phyloP scores from a whole-genome alignment of 2,329 filamentous ascomycete genomes.

The Mycosphaerella arachidis region DNA sequence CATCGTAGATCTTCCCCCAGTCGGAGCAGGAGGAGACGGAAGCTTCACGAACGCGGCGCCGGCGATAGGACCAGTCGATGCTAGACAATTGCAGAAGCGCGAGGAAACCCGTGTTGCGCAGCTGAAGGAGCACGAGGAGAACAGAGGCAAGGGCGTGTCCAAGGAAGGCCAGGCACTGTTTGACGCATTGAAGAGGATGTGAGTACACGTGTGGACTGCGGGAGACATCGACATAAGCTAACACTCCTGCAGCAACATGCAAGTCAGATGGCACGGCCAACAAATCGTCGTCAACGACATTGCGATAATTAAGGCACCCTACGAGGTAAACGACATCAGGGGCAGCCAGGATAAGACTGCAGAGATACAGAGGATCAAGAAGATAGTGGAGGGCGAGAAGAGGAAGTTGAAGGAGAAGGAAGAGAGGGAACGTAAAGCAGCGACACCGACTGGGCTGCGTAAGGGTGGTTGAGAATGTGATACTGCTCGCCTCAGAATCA shows the following conservation, averaged over 20 bases:
- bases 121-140: slow-evolving; percentile 54
- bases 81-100: slow-evolving; percentile 50
- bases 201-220: slow-evolving; percentile 17
- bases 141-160: slow-evolving; percentile 57
- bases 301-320: slow-evolving; percentile 56
- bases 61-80: slow-evolving; percentile 50
- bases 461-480: slow-evolving; percentile 24
- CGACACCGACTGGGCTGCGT: slow-evolving; percentile 16
- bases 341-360: slow-evolving; percentile 41
- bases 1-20: slow-evolving; percentile 43
- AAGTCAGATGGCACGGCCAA: slow-evolving; percentile 55
- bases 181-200: slow-evolving; percentile 57
- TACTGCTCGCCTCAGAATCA: neutral
- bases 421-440: slow-evolving; percentile 21
- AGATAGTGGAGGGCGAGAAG: slow-evolving; percentile 45
- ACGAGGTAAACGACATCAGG: slow-evolving; percentile 52
- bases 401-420: slow-evolving; percentile 37
- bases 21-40: slow-evolving; percentile 31
- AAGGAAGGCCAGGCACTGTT: slow-evolving; percentile 61
- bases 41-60: slow-evolving; percentile 44
- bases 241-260: slow-evolving; percentile 32
- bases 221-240: neutral
- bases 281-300: slow-evolving; percentile 59
- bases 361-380: slow-evolving; percentile 41
- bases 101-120: slow-evolving; percentile 54